Evolutionary conservation across 2,329 filamentous ascomycete species (phyloP), one percentile per base, ranked within the genome.

Genomic region (Phaeomoniella chlamydospora): DNA sequence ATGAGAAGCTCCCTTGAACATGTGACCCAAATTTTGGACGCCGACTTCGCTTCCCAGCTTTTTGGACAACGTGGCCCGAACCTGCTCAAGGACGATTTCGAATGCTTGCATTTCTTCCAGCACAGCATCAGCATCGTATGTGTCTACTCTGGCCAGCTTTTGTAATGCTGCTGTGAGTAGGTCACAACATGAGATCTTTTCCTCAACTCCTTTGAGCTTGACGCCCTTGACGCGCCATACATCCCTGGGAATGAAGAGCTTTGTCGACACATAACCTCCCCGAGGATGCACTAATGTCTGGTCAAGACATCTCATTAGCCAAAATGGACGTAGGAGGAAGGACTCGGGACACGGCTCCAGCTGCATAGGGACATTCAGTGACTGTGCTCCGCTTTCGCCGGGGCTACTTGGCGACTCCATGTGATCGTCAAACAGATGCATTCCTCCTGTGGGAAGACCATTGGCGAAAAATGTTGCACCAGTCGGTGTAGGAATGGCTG

Each of bases 1-100:
- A 3, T 51, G 61, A 4, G 62, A 64, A 4, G 76, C 74, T 34
- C 84, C 79, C 51, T 78, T 86, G 61, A 92, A 93, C 34, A 92
- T 64, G 0, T 70, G 58, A n/a, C 72, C 67, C 2, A 79, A 71
- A 4, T 79, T 74, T 39, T 88, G 77, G 2, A 87, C 74, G 9
- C 90, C 90, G 9, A 98, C 90, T 45, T 98, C 90, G 49, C 70
- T 84, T n/a, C 90, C 88, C 3, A 98, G 70, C 50, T 86, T 93
- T 53, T 92, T 88, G 4, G 73, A 64, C 30, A 96, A 64, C 3
- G 71, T 68, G 1, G 67, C 61, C 55, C 94, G 87, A 0, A 87
- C 82, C 53, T 88, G 81, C 50, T 96, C 88, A 18, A 98, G 68
- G 18, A 94, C 72, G 26, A 68, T 68, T 56, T 98, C 90, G 3